Evolutionary conservation across 768 basidiomycete species (phyloP).

Genomic region (Lanmaoa rubissima): DNA sequence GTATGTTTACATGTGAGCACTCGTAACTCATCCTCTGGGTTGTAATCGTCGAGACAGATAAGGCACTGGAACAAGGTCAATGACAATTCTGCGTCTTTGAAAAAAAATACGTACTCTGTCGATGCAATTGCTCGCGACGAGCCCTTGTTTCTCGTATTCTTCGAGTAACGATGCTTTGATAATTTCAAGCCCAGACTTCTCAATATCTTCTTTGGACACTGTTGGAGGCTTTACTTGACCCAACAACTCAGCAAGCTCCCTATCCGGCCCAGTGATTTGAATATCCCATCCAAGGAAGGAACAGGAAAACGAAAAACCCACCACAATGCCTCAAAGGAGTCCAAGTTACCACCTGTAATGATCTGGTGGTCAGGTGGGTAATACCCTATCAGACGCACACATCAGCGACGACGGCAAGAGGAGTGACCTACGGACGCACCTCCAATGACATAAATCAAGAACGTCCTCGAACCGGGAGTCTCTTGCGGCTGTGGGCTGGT

Average conservation of each 20-base stretch:
- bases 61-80: constrained; percentile 51
- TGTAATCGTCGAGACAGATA: constrained; percentile 88
- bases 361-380: constrained; percentile 90
- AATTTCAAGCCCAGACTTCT: constrained; percentile 75
- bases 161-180: constrained; percentile 53
- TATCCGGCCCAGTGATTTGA: constrained; percentile 23
- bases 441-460: constrained; percentile 89
- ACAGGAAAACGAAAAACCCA: constrained; percentile 34
- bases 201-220: constrained; percentile 80
- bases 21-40: constrained; percentile 71
- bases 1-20: constrained; percentile 81
- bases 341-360: constrained; percentile 73
- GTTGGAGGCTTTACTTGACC: constrained; percentile 84
- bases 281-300: background rate
- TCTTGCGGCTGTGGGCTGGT: constrained; percentile 23
- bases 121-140: constrained; percentile 71
- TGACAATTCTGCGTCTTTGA: background rate
- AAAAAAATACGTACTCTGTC: constrained; percentile 59
- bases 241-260: constrained; percentile 81
- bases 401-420: background rate
- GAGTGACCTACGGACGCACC: constrained; percentile 39
- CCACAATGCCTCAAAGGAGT: constrained; percentile 80
- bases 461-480: constrained; percentile 49
- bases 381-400: constrained; percentile 54
- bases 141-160: constrained; percentile 57